Conservation (phyloP, 2,329 filamentous ascomycete genomes). For the Sporothrix variecibatus region DNA sequence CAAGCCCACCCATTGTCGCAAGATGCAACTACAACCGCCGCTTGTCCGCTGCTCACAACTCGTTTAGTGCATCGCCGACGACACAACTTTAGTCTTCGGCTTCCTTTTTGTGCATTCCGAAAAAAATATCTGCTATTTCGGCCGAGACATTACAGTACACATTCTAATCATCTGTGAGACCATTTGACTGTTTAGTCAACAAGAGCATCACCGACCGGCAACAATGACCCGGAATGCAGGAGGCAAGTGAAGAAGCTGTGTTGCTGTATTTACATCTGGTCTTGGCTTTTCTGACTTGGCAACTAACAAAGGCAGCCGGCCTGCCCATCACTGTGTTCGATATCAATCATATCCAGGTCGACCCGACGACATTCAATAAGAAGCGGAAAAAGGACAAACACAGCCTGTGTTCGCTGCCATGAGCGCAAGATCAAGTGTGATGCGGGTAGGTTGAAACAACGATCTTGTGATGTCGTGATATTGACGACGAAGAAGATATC, state of each 20-base stretch:
- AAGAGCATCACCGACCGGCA: not conserved
- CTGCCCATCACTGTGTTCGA: slow-evolving; percentile 22
- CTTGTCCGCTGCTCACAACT: not conserved
- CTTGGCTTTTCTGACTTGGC: not conserved
- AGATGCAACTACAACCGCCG: not conserved
- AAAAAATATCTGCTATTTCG: not conserved
- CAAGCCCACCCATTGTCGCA: not conserved
- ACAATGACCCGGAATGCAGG: slow-evolving; percentile 12
- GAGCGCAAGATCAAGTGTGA: slow-evolving; percentile 29
- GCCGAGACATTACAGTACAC: not conserved
- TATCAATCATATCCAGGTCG: slow-evolving; percentile 27
- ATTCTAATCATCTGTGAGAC: not conserved
- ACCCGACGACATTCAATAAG: slow-evolving; percentile 27
- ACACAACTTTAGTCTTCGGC: not conserved
- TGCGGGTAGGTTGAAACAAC: slow-evolving; percentile 19
- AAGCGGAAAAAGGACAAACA: slow-evolving; percentile 28
- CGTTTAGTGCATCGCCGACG: slow-evolving; percentile 18
- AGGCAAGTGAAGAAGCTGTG: not conserved
- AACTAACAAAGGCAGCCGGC: slow-evolving; percentile 6
- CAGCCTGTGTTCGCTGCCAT: slow-evolving; percentile 29
- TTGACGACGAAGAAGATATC: not conserved
- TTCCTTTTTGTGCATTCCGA: not conserved
- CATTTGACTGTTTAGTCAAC: not conserved
- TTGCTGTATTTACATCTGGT: not conserved
- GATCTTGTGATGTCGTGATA: not conserved